Conservation (phyloP, 805 yeast genomes). For the Yamadazyma phyllophila region DNA sequence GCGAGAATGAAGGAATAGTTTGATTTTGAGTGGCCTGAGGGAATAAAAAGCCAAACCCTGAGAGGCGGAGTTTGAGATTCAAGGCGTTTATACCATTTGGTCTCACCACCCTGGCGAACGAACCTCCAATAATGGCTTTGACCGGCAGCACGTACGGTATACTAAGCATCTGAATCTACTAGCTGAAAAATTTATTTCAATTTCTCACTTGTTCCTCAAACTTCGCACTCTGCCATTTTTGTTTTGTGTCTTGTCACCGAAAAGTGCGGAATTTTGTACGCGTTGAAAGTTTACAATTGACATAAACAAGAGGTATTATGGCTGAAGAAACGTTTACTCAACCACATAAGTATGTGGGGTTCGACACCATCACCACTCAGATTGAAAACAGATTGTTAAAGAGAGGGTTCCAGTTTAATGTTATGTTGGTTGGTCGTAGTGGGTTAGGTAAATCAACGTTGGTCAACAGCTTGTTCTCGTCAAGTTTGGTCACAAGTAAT, state of each 20-base stretch:
- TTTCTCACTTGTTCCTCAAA: not conserved
- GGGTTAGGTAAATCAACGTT: conserved; percentile 95
- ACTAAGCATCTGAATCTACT: not conserved
- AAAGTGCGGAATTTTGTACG: conserved; percentile 6
- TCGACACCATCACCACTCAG: conserved; percentile 93
- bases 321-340: conserved; percentile 23
- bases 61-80: not conserved
- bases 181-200: not conserved
- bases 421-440: conserved; percentile 87
- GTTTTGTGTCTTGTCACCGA: not conserved
- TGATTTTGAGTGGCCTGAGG: conserved; percentile 2
- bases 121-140: not conserved
- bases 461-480: conserved; percentile 84
- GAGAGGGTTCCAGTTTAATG: conserved; percentile 90
- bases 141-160: conserved; percentile 1
- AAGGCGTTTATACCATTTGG: not conserved
- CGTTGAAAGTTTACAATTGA: conserved; percentile 6
- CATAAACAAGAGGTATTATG: conserved; percentile 4
- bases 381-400: conserved; percentile 89
- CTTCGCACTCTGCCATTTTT: not conserved
- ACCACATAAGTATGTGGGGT: conserved; percentile 87
- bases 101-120: not conserved
- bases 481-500: conserved; percentile 68
- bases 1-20: conserved; percentile 1
- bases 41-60: conserved; percentile 7